phyloP scores from a whole-genome alignment of 202 grass and related monocot genomes.

The Brachypodium distachyon region DNA sequence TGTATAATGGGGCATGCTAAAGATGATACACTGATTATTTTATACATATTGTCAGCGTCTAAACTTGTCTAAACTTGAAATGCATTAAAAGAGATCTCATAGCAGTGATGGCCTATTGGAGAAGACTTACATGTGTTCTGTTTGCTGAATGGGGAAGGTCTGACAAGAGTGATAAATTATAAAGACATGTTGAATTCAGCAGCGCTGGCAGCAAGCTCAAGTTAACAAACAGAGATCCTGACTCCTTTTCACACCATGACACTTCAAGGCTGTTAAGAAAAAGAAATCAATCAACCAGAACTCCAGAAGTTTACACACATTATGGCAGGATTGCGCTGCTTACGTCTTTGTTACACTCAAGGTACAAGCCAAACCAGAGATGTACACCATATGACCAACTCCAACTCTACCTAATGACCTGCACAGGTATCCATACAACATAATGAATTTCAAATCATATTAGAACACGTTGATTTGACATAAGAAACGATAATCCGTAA shows the following conservation, averaged over 20 bases:
- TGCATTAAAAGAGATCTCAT: background rate
- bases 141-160: conserved; percentile 53
- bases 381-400: conserved; percentile 76
- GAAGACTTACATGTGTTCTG: conserved; percentile 55
- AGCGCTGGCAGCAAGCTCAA: conserved; percentile 75
- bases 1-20: background rate
- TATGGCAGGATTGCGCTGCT: conserved; percentile 23
- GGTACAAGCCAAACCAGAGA: conserved; percentile 64
- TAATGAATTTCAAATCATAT: conserved; percentile 12
- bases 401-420: conserved; percentile 88
- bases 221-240: conserved; percentile 61
- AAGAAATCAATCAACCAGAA: conserved; percentile 2
- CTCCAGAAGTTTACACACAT: background rate
- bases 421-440: conserved; percentile 27
- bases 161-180: conserved; percentile 67
- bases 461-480: background rate
- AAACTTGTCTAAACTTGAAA: conserved; percentile 10
- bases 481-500: conserved; percentile 10
- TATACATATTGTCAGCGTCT: background rate
- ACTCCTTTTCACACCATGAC: conserved; percentile 73
- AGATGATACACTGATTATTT: background rate
- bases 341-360: conserved; percentile 52
- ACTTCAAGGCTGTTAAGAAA: conserved; percentile 65
- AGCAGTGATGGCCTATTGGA: background rate
- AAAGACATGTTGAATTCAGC: conserved; percentile 84